Percentiles rank a stretch among this genome's conserved stretches.
Evolutionary conservation across 23 red algal species (phyloP).

Genomic region (Cyanidioschyzon merolae): DNA sequence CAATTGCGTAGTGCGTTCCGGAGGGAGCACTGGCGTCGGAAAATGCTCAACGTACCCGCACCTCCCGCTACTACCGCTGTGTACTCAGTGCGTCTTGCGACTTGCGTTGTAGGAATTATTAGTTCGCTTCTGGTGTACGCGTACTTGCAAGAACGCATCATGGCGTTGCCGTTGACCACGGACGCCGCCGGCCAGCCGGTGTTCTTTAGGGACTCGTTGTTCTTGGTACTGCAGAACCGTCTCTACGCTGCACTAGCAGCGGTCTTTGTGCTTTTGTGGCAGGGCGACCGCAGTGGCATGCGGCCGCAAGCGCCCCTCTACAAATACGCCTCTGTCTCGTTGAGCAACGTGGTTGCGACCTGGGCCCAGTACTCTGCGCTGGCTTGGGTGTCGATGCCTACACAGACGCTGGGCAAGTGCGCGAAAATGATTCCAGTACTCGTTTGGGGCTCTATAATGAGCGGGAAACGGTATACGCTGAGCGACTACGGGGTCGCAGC

Average conservation of each 20-base stretch:
- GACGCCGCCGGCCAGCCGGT: constrained; percentile 38
- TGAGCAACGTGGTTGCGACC: constrained; percentile 86
- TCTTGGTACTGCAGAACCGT: constrained; percentile 76
- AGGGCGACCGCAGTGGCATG: constrained; percentile 35
- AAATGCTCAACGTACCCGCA: too few species aligned
- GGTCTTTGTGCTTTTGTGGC: constrained; percentile 31
- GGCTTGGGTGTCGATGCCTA: constrained; percentile 80
- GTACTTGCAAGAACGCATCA: constrained; percentile 78
- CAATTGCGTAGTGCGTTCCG: too few species aligned
- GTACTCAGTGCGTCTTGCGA: constrained; percentile 39
- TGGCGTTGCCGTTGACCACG: constrained; percentile 45
- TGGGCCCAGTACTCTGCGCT: constrained; percentile 84
- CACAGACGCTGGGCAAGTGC: constrained; percentile 86
- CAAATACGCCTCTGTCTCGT: constrained; percentile 71
- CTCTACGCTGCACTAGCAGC: constrained; percentile 62
- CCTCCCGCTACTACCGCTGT: too few species aligned
- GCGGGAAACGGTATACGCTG: constrained; percentile 47
- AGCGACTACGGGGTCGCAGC: constrained; percentile 73
- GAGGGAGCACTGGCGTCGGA: too few species aligned
- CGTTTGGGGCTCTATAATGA: constrained; percentile 78
- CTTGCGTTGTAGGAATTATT: constrained; percentile 75
- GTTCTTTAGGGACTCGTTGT: constrained; percentile 66
- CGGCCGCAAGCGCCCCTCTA: constrained; percentile 66
- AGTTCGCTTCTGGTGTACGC: constrained; percentile 80
- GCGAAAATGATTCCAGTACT: constrained; percentile 94